A percentile compares a stretch with the other conserved stretches of the same genome.
These are phyloP conservation scores for Fusarium drepaniforme DNA, from an alignment of 2,329 filamentous ascomycete genomes.

Conservation along the genomic window DNA sequence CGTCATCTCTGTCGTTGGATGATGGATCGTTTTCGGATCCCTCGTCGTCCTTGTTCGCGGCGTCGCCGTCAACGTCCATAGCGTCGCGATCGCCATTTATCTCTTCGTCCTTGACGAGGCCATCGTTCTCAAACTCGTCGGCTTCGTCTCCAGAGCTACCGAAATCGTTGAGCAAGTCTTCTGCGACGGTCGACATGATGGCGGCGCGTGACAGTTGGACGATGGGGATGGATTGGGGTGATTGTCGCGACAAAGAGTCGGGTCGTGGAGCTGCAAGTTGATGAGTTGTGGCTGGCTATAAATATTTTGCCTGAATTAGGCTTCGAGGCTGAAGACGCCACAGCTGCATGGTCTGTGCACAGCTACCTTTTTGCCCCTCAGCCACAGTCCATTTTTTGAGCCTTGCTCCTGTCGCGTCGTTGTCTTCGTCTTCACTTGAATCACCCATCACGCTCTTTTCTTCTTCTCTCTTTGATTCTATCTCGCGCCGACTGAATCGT, in stretches of 20 bases:
- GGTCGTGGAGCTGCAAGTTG: constrained; percentile 5
- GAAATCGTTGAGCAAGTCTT: constrained; percentile 87
- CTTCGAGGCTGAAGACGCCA: constrained; percentile 46
- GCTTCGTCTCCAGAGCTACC: constrained; percentile 77
- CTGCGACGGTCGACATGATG: constrained; percentile 88
- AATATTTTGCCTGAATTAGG: constrained; percentile 38
- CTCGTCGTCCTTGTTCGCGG: constrained; percentile 64
- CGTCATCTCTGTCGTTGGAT: constrained; percentile 66
- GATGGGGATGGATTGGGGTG: constrained; percentile 14
- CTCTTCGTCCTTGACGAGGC: constrained; percentile 56
- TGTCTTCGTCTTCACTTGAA: constrained; percentile 4
- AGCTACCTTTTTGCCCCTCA: constrained; percentile 18
- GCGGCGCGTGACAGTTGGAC: constrained; percentile 19
- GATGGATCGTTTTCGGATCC: constrained; percentile 52
- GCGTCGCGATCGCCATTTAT: constrained; percentile 64
- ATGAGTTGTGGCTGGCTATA: constrained; percentile 22
- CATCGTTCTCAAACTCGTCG: constrained; percentile 69
- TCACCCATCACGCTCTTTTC: constrained; percentile 13
- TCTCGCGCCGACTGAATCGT: not conserved
- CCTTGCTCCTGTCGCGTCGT: constrained; percentile 42
- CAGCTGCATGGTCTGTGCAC: constrained; percentile 29
- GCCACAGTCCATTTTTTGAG: constrained; percentile 42
- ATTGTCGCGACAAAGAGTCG: constrained; percentile 27
- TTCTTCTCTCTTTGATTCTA: constrained; percentile 1
- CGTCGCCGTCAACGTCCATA: constrained; percentile 56